Base-by-base conservation (phyloP, 345 rosid genomes). In the Ceriops tagal region DNA sequence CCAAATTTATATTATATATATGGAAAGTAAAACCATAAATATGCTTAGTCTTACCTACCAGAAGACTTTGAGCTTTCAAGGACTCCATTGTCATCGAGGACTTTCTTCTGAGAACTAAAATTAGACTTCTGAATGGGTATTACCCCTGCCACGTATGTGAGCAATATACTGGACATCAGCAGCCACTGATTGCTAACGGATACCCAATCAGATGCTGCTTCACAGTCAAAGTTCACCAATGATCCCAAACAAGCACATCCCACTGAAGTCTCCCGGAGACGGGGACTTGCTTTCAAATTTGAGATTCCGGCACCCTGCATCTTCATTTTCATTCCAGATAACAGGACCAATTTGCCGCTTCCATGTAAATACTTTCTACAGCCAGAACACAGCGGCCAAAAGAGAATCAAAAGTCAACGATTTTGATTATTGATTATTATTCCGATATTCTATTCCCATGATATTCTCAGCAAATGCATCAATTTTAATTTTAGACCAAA, bases 41-140 rank as follows among this genome's bases (percentile, higher is more conserved):
- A 53, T 70, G 79, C 87, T 81, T 84, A 89, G 83, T 89, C 96
- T 88, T 93, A 93, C 96, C 95, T 87, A 91, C 96, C 97, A 87
- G 95, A 79, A 75, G 89, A 76, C 74, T 78, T 73, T 67, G 87
- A 61, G 79, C 76, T 76, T 60, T 75, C 81, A 72, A 66, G 64
- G 61, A 68, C 73, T 39, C 66, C 69, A 59, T 65, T 76, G 20
- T 82, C 80, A 53, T 67, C 72, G 15, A 74, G 43, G 9, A 65
- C 69, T 32, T 66, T 77, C 58, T 78, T 80, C 75, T 34, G 72
- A 24, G 80, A 58, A 61, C 77, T 65, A 66, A 69, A 78, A 71
- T 51, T 62, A 21, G 87, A 73, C 61, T 75, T 83, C 74, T 67
- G 76, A 69, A 74, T n/a, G 53, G 97, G 92, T 76, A 92, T 74